Conservation (phyloP, 331 rosid genomes). For the Malus hybrid region DNA sequence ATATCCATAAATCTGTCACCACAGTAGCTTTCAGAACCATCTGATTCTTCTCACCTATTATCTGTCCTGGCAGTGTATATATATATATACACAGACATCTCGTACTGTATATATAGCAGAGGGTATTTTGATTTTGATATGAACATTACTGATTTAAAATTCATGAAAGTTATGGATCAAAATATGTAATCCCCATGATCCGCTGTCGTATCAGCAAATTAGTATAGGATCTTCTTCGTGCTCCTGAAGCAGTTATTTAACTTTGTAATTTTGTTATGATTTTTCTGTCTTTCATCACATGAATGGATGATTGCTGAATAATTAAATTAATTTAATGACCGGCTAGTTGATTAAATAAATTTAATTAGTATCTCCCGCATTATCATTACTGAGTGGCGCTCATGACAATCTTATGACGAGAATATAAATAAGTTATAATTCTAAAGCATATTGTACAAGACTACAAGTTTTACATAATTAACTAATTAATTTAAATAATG, state of each 20-base stretch:
- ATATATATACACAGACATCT: too few species aligned
- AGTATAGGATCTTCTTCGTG: slow-evolving; percentile 1
- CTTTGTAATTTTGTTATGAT: neutral
- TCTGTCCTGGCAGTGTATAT: too few species aligned
- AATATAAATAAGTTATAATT: slow-evolving; percentile 6
- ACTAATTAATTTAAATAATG: neutral
- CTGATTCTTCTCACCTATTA: too few species aligned
- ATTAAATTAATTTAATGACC: neutral
- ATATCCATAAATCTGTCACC: too few species aligned
- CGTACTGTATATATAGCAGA: too few species aligned
- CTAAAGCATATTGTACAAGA: slow-evolving; percentile 12
- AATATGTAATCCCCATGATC: neutral
- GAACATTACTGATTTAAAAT: too few species aligned
- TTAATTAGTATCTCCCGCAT: neutral
- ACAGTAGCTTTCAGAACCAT: too few species aligned
- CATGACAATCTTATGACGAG: neutral
- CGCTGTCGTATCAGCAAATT: neutral
- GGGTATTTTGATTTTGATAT: too few species aligned
- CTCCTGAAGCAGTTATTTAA: neutral
- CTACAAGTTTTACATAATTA: too few species aligned
- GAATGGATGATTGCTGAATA: neutral
- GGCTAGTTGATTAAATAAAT: slow-evolving; percentile 3
- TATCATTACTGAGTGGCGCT: neutral
- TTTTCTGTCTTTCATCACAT: slow-evolving; percentile 2
- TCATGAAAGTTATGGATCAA: too few species aligned